Evolutionary conservation across 495 filamentous ascomycete species (phyloP).

Genomic region (Aspergillus cristatus): DNA sequence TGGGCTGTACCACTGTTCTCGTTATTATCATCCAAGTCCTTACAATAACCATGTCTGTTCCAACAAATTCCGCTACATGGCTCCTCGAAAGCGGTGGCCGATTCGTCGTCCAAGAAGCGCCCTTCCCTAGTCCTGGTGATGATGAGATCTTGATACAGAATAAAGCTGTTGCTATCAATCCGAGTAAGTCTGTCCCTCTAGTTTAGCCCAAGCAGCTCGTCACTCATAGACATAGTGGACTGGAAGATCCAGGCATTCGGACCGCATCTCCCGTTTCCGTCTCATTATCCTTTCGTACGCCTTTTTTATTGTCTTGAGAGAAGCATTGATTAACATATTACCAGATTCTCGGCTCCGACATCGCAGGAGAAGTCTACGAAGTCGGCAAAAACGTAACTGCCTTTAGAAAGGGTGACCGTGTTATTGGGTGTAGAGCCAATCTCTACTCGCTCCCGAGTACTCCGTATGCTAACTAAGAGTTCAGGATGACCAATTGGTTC

Average conservation of each 20-base stretch:
- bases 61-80: constrained; percentile 25
- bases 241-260: constrained; percentile 14
- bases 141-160: constrained; percentile 26
- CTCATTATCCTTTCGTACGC: background rate
- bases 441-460: background rate
- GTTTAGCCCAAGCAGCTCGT: background rate
- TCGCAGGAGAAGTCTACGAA: constrained; percentile 30
- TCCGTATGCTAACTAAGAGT: constrained; percentile 1
- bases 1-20: no score
- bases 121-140: constrained; percentile 17
- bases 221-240: constrained; percentile 8
- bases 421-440: constrained; percentile 27
- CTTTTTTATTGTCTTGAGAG: background rate
- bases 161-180: constrained; percentile 32
- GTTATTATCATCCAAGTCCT: background rate
- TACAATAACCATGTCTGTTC: background rate
- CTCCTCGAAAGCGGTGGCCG: constrained; percentile 17
- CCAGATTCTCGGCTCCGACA: constrained; percentile 28
- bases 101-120: constrained; percentile 25
- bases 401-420: constrained; percentile 33
- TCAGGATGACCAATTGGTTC: constrained; percentile 8
- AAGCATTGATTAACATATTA: constrained; percentile 10
- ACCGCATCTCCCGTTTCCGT: constrained; percentile 6
- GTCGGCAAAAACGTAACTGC: constrained; percentile 23
- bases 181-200: constrained; percentile 1